Evolutionary conservation across 1,284 basidiomycete genomes (phyloP), one percentile per base, ranked within the genome.

Genomic region (Malassezia sympodialis): DNA sequence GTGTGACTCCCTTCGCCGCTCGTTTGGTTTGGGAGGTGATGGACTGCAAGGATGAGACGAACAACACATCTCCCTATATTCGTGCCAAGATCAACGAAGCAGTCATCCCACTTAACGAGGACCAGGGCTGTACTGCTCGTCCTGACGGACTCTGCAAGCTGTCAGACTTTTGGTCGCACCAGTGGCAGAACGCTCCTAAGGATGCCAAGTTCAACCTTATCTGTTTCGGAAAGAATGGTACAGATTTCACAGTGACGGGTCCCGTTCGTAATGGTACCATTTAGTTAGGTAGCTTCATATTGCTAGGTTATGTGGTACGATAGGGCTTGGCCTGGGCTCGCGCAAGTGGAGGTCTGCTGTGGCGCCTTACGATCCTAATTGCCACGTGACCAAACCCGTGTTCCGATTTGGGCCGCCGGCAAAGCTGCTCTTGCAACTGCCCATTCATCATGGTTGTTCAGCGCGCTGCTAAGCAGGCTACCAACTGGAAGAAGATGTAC

Each of bases 61-160:
- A 26, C 34, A 21, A 47, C 1, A 27, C 45, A n/a, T 23, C 39
- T 6, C 77, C 72, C 1, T 86, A 88, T 65, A 83, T 90, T 60
- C 84, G 87, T 4, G 78, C 86, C 51, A 81, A 87, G 68, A 81
- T 90, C 74, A 93, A 93, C 76, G 90, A 73, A 37, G 70, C 70
- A 0, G 56, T 72, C 15, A 41, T 73, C 2, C 67, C 90, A 0
- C 79, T 93, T 40, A 84, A 83, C 2, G 82, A 84, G 31, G 90
- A 88, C 65, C 82, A 84, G 12, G 82, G 81, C 0, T 75, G 81
- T 63, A 79, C 65, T 14, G 59, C 76, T 10, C 76, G 84, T 65
- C 78, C 80, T 39, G 82, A 90, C 58, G 89, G 90, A 15, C 81
- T 91, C 73, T 96, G 90, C 65, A 79, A 85, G 0, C 77, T 91